Base-by-base conservation (phyloP, 78 protist species). In the Protostelium mycophagum region DNA sequence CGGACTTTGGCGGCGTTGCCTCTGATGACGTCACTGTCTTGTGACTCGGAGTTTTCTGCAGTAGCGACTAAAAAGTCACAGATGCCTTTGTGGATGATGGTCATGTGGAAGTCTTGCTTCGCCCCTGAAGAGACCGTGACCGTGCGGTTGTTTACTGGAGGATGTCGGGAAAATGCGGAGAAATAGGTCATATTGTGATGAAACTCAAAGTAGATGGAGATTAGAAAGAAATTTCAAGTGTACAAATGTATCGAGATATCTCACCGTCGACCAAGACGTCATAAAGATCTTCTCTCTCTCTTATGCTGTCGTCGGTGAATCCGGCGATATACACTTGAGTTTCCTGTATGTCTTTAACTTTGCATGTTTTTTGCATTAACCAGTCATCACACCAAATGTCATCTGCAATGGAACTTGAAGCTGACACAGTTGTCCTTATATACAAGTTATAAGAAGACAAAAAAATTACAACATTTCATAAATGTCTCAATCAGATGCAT, bases 211-310 rank as follows among this genome's bases (percentile, higher is more conserved):
- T n/a, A n/a, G n/a, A n/a, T n/a, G n/a, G n/a, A n/a, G n/a, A n/a
- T n/a, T n/a, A n/a, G n/a, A n/a, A n/a, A n/a, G n/a, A n/a, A n/a
- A n/a, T n/a, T n/a, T n/a, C n/a, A n/a, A n/a, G n/a, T n/a, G n/a
- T n/a, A n/a, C n/a, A n/a, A n/a, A n/a, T n/a, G n/a, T n/a, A 51
- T 16, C 5, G 31, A 51, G 73, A 63, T 28, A 29, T 1, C 87
- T 86, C 90, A 93, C 96, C 87, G 87, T 93, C 96, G 83, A 93
- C 84, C 84, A 93, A 92, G 31, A 93, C 87, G 87, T 93, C 96
- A 73, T 93, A 93, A 31, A 91, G 36, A 36, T 93, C 94, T 39
- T 93, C 96, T 36, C 92, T 83, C 83, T 92, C 88, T 38, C 91
- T 90, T 28, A 93, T 93, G n/a, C 91, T 89, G 0, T 91, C 83